Conservation (phyloP, 441 rosid genomes). For the Erysimum pusillum region DNA sequence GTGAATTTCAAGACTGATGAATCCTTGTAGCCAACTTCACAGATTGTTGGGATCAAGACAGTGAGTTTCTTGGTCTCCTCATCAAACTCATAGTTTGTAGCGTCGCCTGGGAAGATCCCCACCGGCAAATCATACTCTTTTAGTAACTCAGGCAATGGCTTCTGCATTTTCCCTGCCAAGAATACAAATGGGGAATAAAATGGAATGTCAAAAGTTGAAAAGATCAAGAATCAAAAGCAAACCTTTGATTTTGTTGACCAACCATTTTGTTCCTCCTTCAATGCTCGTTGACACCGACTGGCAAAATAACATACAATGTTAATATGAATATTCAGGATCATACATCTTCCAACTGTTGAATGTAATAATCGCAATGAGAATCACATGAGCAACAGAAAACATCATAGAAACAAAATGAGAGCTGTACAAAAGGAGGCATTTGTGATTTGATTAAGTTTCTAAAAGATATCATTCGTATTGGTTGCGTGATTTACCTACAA, state of each 20-base stretch:
- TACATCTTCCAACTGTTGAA: neutral
- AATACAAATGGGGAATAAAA: neutral
- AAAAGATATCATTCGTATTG: neutral
- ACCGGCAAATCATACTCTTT: constrained; percentile 78
- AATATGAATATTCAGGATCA: neutral
- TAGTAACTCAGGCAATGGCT: constrained; percentile 82
- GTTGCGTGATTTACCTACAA: neutral
- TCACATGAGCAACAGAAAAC: neutral
- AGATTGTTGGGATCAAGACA: constrained; percentile 71
- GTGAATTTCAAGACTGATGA: constrained; percentile 81
- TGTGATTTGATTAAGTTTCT: too few species aligned
- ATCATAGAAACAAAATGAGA: neutral
- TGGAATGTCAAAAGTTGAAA: neutral
- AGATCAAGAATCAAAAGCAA: constrained; percentile 1
- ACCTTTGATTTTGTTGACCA: constrained; percentile 93
- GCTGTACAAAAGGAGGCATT: neutral
- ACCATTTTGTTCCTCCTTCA: constrained; percentile 93
- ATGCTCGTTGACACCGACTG: constrained; percentile 80
- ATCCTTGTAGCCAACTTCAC: constrained; percentile 96
- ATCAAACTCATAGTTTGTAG: constrained; percentile 92
- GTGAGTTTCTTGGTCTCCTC: constrained; percentile 77
- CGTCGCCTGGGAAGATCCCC: constrained; percentile 92
- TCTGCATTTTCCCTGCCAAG: constrained; percentile 89
- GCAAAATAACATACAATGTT: neutral
- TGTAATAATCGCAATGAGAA: neutral